A percentile compares a stretch with the other conserved stretches of the same genome.
Evolutionary conservation across 2,329 filamentous ascomycete species (phyloP).

Genomic region (Pyrenophora seminiperda): DNA sequence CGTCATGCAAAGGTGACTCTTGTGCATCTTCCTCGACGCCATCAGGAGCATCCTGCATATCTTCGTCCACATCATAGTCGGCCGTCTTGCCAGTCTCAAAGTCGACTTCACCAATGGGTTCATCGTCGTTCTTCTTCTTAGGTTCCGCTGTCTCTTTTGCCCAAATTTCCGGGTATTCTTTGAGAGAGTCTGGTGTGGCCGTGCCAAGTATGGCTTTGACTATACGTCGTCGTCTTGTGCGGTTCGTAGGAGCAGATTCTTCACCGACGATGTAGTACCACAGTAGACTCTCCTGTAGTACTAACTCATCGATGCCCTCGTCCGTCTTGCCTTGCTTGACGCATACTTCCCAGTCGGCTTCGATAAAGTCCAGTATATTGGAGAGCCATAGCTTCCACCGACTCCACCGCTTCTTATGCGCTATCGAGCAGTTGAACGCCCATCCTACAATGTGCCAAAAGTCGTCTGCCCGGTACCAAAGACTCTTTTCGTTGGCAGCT

Average conservation of each 20-base stretch:
- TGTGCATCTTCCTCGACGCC: constrained; percentile 12
- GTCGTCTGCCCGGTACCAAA: constrained; percentile 79
- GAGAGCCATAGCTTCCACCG: constrained; percentile 82
- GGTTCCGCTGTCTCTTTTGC: constrained; percentile 63
- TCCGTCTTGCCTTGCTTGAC: constrained; percentile 39
- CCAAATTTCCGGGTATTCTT: constrained; percentile 70
- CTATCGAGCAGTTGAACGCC: constrained; percentile 87
- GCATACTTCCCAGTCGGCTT: constrained; percentile 70
- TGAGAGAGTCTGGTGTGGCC: constrained; percentile 58
- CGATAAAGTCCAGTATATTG: constrained; percentile 77
- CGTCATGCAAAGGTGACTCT: background rate
- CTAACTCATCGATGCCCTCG: constrained; percentile 17
- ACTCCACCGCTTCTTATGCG: constrained; percentile 75
- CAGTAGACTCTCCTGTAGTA: constrained; percentile 63
- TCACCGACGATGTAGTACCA: constrained; percentile 61
- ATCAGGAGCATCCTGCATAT: constrained; percentile 32
- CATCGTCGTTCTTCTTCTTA: constrained; percentile 57
- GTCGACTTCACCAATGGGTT: constrained; percentile 63
- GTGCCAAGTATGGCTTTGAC: constrained; percentile 71
- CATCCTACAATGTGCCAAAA: constrained; percentile 91
- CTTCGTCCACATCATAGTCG: constrained; percentile 54
- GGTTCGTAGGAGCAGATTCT: constrained; percentile 33
- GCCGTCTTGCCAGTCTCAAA: constrained; percentile 62
- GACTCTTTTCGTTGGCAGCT: constrained; percentile 64
- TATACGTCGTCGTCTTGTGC: constrained; percentile 58